phyloP scores from a whole-genome alignment of 192 early-diverging fungal species.

The Coemansia sp. region DNA sequence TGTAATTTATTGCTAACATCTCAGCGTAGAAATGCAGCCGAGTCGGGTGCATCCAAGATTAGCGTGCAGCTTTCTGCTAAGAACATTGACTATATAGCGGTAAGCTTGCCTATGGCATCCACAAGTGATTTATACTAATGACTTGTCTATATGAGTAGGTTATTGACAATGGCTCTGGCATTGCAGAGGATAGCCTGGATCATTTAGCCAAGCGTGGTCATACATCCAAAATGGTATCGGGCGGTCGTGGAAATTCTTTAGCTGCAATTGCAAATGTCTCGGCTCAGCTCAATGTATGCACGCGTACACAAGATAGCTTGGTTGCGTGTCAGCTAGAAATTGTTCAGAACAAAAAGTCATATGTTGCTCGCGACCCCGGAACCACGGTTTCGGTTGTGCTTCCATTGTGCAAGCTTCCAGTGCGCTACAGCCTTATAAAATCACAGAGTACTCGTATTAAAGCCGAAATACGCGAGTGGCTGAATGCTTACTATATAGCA shows the following conservation, averaged over 20 bases:
- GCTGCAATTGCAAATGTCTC: constrained; percentile 28
- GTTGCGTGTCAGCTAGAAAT: constrained; percentile 18
- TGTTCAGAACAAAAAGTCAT: not conserved
- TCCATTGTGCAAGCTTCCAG: constrained; percentile 29
- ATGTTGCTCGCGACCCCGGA: constrained; percentile 21
- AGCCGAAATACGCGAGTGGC: constrained; percentile 20
- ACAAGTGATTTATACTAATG: not conserved
- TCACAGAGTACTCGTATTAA: constrained; percentile 23
- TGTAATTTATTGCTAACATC: constrained; percentile 1
- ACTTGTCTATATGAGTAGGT: not conserved
- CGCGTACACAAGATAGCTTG: constrained; percentile 8
- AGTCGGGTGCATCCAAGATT: constrained; percentile 23
- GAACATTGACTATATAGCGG: constrained; percentile 28
- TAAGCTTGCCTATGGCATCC: not conserved
- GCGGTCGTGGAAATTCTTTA: constrained; percentile 16
- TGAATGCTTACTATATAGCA: constrained; percentile 16
- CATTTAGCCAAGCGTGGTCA: constrained; percentile 22
- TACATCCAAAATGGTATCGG: constrained; percentile 14
- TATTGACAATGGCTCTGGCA: constrained; percentile 28
- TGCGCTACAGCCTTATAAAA: constrained; percentile 28
- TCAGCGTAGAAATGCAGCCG: constrained; percentile 16
- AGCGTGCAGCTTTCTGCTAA: constrained; percentile 9
- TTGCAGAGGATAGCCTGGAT: constrained; percentile 4
- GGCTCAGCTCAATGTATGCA: constrained; percentile 22
- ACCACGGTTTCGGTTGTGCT: constrained; percentile 30